phyloP scores from a whole-genome alignment of 1,284 basidiomycete genomes.

The Cutaneotrichosporon daszewskae region DNA sequence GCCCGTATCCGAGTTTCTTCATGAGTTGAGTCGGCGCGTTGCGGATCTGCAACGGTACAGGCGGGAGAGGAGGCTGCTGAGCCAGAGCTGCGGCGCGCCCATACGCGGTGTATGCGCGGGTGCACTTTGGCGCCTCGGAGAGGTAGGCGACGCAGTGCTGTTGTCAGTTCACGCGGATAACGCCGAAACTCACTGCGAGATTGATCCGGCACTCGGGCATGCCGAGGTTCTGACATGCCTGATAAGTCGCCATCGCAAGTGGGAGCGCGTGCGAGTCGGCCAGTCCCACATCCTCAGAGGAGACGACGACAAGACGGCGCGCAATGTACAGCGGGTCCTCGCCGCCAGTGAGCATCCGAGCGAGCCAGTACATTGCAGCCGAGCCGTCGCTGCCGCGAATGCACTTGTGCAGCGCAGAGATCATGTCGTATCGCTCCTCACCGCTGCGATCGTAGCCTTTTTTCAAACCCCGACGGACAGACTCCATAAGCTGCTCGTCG shows the following conservation, averaged over 20 bases:
- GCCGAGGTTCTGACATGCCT: slow-evolving; percentile 73
- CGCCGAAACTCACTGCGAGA: slow-evolving; percentile 31
- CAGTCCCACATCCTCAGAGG: slow-evolving; percentile 80
- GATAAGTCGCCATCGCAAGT: slow-evolving; percentile 66
- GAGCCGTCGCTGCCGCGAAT: slow-evolving; percentile 71
- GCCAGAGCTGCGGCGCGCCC: slow-evolving; percentile 63
- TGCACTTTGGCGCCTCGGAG: slow-evolving; percentile 75
- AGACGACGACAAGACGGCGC: slow-evolving; percentile 72
- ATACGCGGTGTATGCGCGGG: slow-evolving; percentile 71
- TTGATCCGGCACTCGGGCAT: slow-evolving; percentile 62
- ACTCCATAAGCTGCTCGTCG: slow-evolving; percentile 45
- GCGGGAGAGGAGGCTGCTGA: slow-evolving; percentile 45
- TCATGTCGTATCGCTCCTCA: slow-evolving; percentile 77
- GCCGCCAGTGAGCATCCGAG: slow-evolving; percentile 66
- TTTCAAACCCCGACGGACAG: slow-evolving; percentile 43
- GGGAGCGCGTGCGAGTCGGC: slow-evolving; percentile 67
- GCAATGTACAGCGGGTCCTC: slow-evolving; percentile 84
- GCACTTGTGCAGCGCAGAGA: slow-evolving; percentile 80
- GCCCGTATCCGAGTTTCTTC: slow-evolving; percentile 71
- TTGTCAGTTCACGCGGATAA: neutral
- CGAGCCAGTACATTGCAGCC: slow-evolving; percentile 85
- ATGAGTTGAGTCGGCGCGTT: slow-evolving; percentile 81
- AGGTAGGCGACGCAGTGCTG: slow-evolving; percentile 73
- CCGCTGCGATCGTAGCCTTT: slow-evolving; percentile 65
- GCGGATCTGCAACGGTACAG: slow-evolving; percentile 67